These are phyloP conservation scores for Monascus ruber DNA, from an alignment of 2,329 filamentous ascomycete species.

Conservation along the genomic window DNA sequence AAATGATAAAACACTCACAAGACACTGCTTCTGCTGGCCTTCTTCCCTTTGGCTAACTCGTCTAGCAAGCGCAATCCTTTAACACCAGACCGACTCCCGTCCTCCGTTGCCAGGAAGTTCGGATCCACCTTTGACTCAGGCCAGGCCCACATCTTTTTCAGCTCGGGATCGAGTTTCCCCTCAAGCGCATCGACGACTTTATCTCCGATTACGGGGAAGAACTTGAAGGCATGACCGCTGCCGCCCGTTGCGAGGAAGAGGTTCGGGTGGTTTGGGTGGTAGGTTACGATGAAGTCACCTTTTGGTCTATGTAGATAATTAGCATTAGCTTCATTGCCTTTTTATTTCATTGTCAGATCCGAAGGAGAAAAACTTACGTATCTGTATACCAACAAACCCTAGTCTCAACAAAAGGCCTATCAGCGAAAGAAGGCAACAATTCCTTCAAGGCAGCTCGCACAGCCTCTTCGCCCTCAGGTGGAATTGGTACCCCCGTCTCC, in stretches of 20 bases:
- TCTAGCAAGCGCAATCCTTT: conserved; percentile 26
- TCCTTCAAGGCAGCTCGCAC: conserved; percentile 51
- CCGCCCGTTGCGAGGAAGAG: conserved; percentile 43
- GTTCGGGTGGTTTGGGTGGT: conserved; percentile 48
- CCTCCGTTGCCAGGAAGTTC: conserved; percentile 21
- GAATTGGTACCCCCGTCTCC: conserved; percentile 25
- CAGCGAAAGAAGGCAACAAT: conserved; percentile 49
- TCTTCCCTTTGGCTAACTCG: conserved; percentile 24
- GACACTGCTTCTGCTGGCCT: conserved; percentile 11
- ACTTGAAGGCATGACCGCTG: conserved; percentile 44
- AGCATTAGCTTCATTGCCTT: conserved; percentile 1
- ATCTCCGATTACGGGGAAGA: conserved; percentile 43
- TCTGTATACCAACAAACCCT: conserved; percentile 68
- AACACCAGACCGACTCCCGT: conserved; percentile 27
- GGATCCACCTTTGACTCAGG: conserved; percentile 10
- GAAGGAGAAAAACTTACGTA: conserved; percentile 34
- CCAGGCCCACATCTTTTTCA: conserved; percentile 35
- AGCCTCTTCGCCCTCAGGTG: conserved; percentile 47
- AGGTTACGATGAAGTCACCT: conserved; percentile 60
- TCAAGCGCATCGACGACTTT: conserved; percentile 39
- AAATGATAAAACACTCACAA: conserved; percentile 7
- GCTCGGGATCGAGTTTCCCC: conserved; percentile 30
- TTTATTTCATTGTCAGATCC: not conserved
- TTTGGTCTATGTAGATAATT: conserved; percentile 32
- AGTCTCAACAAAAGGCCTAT: conserved; percentile 50